These are phyloP conservation scores for Penicillium manginii DNA, from an alignment of 495 filamentous ascomycete genomes.

Conservation along the genomic window DNA sequence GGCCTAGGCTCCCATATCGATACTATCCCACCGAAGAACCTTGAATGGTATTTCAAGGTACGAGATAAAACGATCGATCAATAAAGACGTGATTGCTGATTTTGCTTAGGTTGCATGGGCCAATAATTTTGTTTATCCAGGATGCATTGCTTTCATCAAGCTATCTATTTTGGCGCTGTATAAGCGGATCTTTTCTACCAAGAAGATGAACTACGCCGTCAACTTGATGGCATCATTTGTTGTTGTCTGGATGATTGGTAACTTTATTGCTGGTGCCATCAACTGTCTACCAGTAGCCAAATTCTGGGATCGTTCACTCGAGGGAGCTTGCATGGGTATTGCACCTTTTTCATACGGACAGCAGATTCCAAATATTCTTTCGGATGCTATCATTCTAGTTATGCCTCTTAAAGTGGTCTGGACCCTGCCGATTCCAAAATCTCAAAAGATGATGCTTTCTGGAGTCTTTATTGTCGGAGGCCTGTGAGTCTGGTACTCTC, in stretches of 20 bases:
- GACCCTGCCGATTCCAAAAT: slow-evolving; percentile 39
- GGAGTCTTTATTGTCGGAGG: slow-evolving; percentile 48
- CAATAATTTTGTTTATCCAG: slow-evolving; percentile 38
- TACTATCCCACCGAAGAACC: slow-evolving; percentile 33
- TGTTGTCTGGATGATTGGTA: slow-evolving; percentile 35
- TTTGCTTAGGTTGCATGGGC: slow-evolving; percentile 27
- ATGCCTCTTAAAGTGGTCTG: slow-evolving; percentile 54
- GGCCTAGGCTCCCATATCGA: slow-evolving; percentile 40
- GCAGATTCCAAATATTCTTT: slow-evolving; percentile 45
- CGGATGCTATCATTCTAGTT: slow-evolving; percentile 43
- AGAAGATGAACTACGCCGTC: slow-evolving; percentile 29
- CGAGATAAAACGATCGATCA: not conserved
- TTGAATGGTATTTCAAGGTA: slow-evolving; percentile 35
- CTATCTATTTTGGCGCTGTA: slow-evolving; percentile 49
- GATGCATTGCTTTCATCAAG: slow-evolving; percentile 40
- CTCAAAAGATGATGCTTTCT: slow-evolving; percentile 40
- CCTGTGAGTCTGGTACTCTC: slow-evolving; percentile 28
- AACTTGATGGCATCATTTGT: slow-evolving; percentile 32
- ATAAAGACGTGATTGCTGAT: not conserved
- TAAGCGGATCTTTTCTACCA: slow-evolving; percentile 39
- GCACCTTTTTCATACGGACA: slow-evolving; percentile 37
- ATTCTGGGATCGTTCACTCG: slow-evolving; percentile 34
- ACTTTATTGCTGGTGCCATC: slow-evolving; percentile 32
- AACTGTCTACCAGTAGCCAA: slow-evolving; percentile 38
- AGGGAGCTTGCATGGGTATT: slow-evolving; percentile 35